Percentiles rank a stretch among this genome's conserved stretches.
Evolutionary conservation across 2,329 filamentous ascomycete genomes (phyloP).

Genomic region (Ampelomyces quisqualis): DNA sequence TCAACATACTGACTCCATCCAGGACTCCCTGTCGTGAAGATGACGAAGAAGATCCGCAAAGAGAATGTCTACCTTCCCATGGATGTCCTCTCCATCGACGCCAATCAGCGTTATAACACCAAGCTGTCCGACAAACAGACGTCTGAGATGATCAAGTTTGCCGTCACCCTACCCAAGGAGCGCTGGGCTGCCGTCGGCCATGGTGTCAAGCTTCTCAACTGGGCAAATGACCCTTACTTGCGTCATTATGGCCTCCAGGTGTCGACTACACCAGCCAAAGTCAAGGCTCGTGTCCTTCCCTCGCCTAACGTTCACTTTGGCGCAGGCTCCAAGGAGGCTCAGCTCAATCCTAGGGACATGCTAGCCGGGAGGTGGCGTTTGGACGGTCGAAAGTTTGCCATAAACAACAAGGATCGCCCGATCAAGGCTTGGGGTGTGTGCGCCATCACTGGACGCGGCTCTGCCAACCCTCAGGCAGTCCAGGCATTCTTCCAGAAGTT

Average conservation of each 20-base stretch:
- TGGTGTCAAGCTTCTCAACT: slow-evolving; percentile 67
- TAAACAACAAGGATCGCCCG: slow-evolving; percentile 58
- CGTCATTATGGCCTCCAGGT: slow-evolving; percentile 73
- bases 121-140: slow-evolving; percentile 68
- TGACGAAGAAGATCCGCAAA: slow-evolving; percentile 54
- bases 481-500: slow-evolving; percentile 63
- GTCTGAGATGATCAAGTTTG: slow-evolving; percentile 86
- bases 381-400: slow-evolving; percentile 70
- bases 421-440: slow-evolving; percentile 76
- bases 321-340: slow-evolving; percentile 22
- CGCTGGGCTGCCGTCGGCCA: slow-evolving; percentile 69
- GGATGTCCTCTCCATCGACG: slow-evolving; percentile 55
- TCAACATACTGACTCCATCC: neutral
- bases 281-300: slow-evolving; percentile 68
- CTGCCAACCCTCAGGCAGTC: slow-evolving; percentile 46
- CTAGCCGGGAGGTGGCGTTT: slow-evolving; percentile 82
- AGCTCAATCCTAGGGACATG: slow-evolving; percentile 42
- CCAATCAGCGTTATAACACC: slow-evolving; percentile 59
- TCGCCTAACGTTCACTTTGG: slow-evolving; percentile 71
- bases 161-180: slow-evolving; percentile 71
- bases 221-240: slow-evolving; percentile 68
- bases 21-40: slow-evolving; percentile 58
- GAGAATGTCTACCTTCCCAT: slow-evolving; percentile 55
- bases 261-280: slow-evolving; percentile 60
- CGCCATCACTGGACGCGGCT: slow-evolving; percentile 57